Conservation (phyloP, 345 rosid species). For the Dipteronia sinensis region DNA sequence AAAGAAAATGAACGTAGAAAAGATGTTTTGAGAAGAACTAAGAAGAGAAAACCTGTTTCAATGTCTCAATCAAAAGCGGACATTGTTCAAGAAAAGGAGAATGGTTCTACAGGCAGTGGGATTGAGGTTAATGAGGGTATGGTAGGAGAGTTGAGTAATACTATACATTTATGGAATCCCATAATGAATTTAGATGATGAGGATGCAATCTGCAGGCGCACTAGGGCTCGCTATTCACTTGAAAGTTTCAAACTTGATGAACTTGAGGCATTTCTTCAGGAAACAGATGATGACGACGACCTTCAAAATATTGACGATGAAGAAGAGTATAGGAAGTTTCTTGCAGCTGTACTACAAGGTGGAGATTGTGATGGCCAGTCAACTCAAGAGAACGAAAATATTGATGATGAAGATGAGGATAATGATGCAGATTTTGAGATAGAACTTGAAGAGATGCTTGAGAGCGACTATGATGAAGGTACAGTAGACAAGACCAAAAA, state of each 20-base stretch:
- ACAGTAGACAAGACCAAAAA: constrained; percentile 37
- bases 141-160: constrained; percentile 18
- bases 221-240: constrained; percentile 88
- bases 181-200: constrained; percentile 38
- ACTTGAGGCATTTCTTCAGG: constrained; percentile 92
- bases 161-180: constrained; percentile 25
- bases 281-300: constrained; percentile 92
- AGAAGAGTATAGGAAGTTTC: constrained; percentile 87
- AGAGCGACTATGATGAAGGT: constrained; percentile 77
- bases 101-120: constrained; percentile 20
- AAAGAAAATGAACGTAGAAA: constrained; percentile 16
- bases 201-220: constrained; percentile 87
- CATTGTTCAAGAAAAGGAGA: constrained; percentile 22
- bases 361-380: constrained; percentile 52
- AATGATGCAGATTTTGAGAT: constrained; percentile 91
- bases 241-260: constrained; percentile 89
- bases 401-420: constrained; percentile 84
- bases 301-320: constrained; percentile 85
- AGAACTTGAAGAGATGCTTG: constrained; percentile 89
- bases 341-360: constrained; percentile 77
- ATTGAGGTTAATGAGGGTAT: constrained; percentile 18
- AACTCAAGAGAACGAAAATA: constrained; percentile 37
- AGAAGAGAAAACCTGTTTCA: constrained; percentile 28
- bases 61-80: constrained; percentile 23
- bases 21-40: constrained; percentile 2